Conservation (phyloP, 768 basidiomycete species). For the Paxillus involutus region DNA sequence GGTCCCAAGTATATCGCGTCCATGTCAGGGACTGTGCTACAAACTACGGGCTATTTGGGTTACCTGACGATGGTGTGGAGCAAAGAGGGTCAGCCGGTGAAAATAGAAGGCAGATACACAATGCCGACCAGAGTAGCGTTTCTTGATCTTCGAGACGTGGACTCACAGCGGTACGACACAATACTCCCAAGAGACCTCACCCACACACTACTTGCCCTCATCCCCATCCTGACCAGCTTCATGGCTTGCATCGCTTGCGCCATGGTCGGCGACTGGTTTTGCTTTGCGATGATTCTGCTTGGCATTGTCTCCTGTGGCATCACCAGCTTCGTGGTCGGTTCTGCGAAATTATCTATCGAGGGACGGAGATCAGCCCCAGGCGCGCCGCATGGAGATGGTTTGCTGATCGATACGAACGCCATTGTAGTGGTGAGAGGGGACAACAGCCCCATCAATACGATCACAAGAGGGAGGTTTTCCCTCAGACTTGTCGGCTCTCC, state of each 20-base stretch:
- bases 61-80: conserved; percentile 18
- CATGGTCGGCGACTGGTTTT: conserved; percentile 29
- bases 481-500: conserved; percentile 13
- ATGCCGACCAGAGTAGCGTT: conserved; percentile 16
- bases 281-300: conserved; percentile 30
- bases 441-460: conserved; percentile 21
- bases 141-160: conserved; percentile 8
- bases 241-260: conserved; percentile 14
- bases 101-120: conserved; percentile 20
- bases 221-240: conserved; percentile 25
- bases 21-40: conserved; percentile 21
- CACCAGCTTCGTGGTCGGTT: conserved; percentile 25
- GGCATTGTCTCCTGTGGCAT: conserved; percentile 30
- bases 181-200: conserved; percentile 5
- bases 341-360: conserved; percentile 20
- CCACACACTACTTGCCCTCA: conserved; percentile 6
- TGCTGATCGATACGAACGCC: conserved; percentile 17
- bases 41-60: conserved; percentile 21
- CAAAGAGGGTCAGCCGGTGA: conserved; percentile 2
- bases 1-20: conserved; percentile 30
- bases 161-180: conserved; percentile 4
- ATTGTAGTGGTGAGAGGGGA: conserved; percentile 27
- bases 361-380: conserved; percentile 14
- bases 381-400: conserved; percentile 24
- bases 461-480: conserved; percentile 27